Evolutionary conservation across 805 yeast genomes (phyloP).

Genomic region (Wickerhamiella kazuoi): DNA sequence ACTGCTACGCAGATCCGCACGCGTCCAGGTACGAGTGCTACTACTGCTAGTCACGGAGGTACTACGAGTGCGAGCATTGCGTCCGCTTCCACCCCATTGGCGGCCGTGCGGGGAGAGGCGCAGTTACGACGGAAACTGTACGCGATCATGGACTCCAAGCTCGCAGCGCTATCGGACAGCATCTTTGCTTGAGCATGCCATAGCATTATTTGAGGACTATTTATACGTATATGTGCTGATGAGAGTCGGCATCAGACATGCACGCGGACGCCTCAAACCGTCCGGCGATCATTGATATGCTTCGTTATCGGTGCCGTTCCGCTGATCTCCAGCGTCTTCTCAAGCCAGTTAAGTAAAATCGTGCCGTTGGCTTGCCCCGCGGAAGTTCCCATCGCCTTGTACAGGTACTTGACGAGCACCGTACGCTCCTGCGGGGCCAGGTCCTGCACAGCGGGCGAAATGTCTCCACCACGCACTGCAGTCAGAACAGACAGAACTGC

Average conservation of each 20-base stretch:
- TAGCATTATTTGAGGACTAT: no score
- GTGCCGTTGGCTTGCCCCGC: conserved; percentile 62
- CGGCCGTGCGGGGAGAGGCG: background rate
- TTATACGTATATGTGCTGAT: no score
- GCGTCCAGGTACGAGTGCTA: conserved; percentile 5
- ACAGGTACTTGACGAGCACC: conserved; percentile 63
- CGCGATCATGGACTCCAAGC: conserved; percentile 3
- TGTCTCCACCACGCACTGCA: conserved; percentile 50
- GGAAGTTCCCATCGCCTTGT: conserved; percentile 63
- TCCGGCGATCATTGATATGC: conserved; percentile 69
- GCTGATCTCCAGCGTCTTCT: conserved; percentile 62
- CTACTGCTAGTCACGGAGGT: background rate
- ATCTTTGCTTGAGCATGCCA: no score
- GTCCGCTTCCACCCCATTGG: background rate
- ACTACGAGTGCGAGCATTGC: background rate
- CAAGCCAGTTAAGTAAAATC: conserved; percentile 75
- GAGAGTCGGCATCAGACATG: no score
- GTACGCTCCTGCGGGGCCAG: conserved; percentile 54
- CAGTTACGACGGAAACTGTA: conserved; percentile 1
- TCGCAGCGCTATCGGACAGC: background rate
- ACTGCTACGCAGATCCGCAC: conserved; percentile 14
- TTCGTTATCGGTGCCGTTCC: conserved; percentile 85
- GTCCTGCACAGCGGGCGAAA: conserved; percentile 38
- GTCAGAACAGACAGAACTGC: conserved; percentile 56
- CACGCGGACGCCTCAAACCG: conserved; percentile 41